Evolutionary conservation across 805 yeast species (phyloP).

Genomic region (Wickerhamomyces mucosus): DNA sequence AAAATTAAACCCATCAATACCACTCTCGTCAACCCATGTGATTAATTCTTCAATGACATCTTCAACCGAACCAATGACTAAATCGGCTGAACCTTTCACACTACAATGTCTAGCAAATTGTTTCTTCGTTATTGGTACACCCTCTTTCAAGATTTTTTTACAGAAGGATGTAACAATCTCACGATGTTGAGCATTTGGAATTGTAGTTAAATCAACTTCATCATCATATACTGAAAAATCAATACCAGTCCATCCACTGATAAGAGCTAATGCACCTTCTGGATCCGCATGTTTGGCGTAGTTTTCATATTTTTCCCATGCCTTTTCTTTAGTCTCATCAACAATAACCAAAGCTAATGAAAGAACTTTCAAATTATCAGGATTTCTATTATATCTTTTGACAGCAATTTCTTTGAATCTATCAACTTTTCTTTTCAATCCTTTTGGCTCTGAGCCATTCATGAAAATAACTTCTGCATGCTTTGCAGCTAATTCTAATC

Average conservation of each 20-base stretch:
- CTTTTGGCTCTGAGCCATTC: slow-evolving; percentile 26
- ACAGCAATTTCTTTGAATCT: slow-evolving; percentile 25
- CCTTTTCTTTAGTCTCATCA: slow-evolving; percentile 33
- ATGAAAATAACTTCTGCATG: slow-evolving; percentile 34
- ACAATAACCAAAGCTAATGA: slow-evolving; percentile 28
- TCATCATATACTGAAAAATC: slow-evolving; percentile 28
- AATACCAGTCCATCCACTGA: slow-evolving; percentile 37
- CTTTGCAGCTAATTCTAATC: slow-evolving; percentile 32
- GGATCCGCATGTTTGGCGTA: slow-evolving; percentile 24
- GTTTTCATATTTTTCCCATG: slow-evolving; percentile 26
- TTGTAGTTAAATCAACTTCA: slow-evolving; percentile 27
- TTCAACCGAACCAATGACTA: slow-evolving; percentile 23
- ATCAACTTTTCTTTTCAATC: slow-evolving; percentile 21
- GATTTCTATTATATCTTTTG: slow-evolving; percentile 26
- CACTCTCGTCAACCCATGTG: slow-evolving; percentile 29
- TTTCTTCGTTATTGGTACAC: slow-evolving; percentile 23
- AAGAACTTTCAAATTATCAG: slow-evolving; percentile 28
- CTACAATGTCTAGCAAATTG: slow-evolving; percentile 18
- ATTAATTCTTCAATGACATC: slow-evolving; percentile 31
- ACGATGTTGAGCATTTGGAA: slow-evolving; percentile 22
- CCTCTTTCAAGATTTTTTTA: slow-evolving; percentile 4
- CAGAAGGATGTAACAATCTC: slow-evolving; percentile 21
- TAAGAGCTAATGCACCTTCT: slow-evolving; percentile 36
- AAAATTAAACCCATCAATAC: slow-evolving; percentile 34
- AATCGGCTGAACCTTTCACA: slow-evolving; percentile 21